Conservation (phyloP, 768 basidiomycete genomes). For the Hebeloma cylindrosporum region DNA sequence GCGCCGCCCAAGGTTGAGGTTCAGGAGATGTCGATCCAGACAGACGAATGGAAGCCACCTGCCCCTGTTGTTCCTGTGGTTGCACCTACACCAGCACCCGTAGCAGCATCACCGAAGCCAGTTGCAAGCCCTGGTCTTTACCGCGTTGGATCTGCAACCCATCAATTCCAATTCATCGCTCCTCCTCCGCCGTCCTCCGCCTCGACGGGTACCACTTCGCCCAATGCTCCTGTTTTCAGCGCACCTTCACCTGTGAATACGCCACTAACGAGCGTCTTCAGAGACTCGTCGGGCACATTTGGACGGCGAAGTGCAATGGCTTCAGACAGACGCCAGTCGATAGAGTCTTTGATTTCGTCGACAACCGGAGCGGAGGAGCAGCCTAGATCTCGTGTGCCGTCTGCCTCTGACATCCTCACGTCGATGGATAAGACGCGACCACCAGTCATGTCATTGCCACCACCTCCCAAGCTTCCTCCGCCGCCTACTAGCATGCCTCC, state of each 20-base stretch:
- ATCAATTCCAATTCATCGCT: constrained; percentile 68
- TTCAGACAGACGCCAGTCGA: constrained; percentile 66
- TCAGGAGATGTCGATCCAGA: constrained; percentile 78
- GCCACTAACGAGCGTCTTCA: constrained; percentile 39
- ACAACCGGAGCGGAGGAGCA: constrained; percentile 45
- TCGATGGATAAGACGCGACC: constrained; percentile 77
- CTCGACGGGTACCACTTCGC: constrained; percentile 27
- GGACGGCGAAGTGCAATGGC: constrained; percentile 51
- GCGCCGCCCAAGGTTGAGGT: constrained; percentile 61
- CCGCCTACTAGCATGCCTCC: constrained; percentile 73
- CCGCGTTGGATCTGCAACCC: constrained; percentile 52
- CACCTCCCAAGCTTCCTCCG: constrained; percentile 74
- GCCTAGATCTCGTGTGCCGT: constrained; percentile 60
- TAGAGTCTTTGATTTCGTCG: constrained; percentile 67
- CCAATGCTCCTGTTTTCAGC: constrained; percentile 25
- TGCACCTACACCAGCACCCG: constrained; percentile 25
- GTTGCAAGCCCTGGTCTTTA: constrained; percentile 45
- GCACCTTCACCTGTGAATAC: constrained; percentile 41
- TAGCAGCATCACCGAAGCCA: constrained; percentile 20
- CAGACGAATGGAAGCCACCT: constrained; percentile 66
- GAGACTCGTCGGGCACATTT: constrained; percentile 53
- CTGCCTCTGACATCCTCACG: constrained; percentile 40
- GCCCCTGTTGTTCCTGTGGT: constrained; percentile 33
- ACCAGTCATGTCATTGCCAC: constrained; percentile 82
- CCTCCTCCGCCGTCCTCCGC: constrained; percentile 35